These are phyloP conservation scores for Colletotrichum tanaceti DNA, from an alignment of 2,329 filamentous ascomycete genomes.

Conservation along the genomic window DNA sequence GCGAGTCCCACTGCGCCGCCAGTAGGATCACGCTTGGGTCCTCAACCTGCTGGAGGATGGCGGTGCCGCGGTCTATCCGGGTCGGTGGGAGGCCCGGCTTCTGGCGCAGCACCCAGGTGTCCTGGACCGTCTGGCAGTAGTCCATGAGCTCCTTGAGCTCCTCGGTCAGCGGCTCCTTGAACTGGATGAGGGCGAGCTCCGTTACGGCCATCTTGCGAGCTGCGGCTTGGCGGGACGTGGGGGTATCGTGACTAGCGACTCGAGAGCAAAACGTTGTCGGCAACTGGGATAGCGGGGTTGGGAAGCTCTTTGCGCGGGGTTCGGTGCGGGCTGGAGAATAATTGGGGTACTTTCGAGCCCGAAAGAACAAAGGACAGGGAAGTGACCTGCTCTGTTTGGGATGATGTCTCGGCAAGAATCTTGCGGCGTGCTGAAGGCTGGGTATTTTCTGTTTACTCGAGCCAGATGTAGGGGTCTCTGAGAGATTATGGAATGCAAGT, in stretches of 20 bases:
- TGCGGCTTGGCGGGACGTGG: background rate
- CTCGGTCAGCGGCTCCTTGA: slow-evolving; percentile 46
- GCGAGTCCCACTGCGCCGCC: slow-evolving; percentile 58
- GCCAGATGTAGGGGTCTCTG: slow-evolving; percentile 2
- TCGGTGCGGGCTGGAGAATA: slow-evolving; percentile 32
- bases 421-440: background rate
- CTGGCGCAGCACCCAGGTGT: slow-evolving; percentile 54
- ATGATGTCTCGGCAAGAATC: background rate
- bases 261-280: background rate
- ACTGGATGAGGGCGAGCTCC: slow-evolving; percentile 53
- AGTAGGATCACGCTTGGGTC: slow-evolving; percentile 55
- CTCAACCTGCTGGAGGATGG: slow-evolving; percentile 51
- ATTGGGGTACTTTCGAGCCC: slow-evolving; percentile 5
- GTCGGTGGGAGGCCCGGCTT: slow-evolving; percentile 51
- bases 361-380: background rate
- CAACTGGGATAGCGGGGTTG: slow-evolving; percentile 19
- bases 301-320: slow-evolving; percentile 29
- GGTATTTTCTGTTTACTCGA: background rate
- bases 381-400: background rate
- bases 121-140: slow-evolving; percentile 51
- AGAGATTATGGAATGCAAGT: slow-evolving; percentile 12
- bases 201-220: slow-evolving; percentile 51
- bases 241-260: background rate
- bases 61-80: slow-evolving; percentile 50
- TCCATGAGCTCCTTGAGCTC: slow-evolving; percentile 50